A percentile compares a stretch with the other conserved stretches of the same genome.
Evolutionary conservation across 192 early-diverging fungal species (phyloP).

Genomic region (Coemansia sp.): DNA sequence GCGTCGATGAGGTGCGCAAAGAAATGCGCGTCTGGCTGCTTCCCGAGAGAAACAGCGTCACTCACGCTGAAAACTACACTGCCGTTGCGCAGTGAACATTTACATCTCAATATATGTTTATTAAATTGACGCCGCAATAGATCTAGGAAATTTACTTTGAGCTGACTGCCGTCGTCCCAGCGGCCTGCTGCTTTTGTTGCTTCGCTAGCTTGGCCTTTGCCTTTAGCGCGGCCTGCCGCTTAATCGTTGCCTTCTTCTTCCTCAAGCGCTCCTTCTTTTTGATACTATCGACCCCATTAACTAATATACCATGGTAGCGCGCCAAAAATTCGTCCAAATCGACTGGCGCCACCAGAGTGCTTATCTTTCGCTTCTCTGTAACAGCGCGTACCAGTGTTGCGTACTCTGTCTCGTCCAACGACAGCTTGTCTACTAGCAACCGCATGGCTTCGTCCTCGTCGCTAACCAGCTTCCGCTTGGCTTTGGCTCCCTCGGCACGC

Average conservation of each 20-base stretch:
- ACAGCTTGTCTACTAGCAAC: constrained; percentile 30
- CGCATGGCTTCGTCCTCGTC: constrained; percentile 34
- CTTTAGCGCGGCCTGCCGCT: constrained; percentile 21
- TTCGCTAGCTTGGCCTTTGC: constrained; percentile 12
- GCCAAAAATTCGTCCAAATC: constrained; percentile 45
- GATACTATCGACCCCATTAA: constrained; percentile 32
- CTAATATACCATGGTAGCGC: constrained; percentile 39
- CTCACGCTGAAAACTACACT: constrained; percentile 25
- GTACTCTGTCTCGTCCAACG: constrained; percentile 42
- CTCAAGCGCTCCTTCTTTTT: constrained; percentile 44
- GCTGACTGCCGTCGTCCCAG: not conserved
- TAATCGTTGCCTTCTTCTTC: constrained; percentile 37
- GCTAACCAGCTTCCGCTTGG: constrained; percentile 24
- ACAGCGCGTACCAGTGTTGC: constrained; percentile 38
- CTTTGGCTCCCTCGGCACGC: constrained; percentile 31
- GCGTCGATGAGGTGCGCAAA: constrained; percentile 67
- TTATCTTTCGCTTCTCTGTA: constrained; percentile 42
- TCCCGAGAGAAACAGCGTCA: constrained; percentile 42
- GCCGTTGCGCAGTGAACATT: constrained; percentile 1
- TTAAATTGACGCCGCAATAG: not conserved
- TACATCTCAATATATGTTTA: not conserved
- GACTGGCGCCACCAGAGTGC: constrained; percentile 41
- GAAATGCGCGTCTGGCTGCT: constrained; percentile 71
- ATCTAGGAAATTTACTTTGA: not conserved
- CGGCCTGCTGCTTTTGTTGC: constrained; percentile 17